These are phyloP conservation scores for Metschnikowia corniflorae DNA, from an alignment of 805 yeast genomes.

Conservation along the genomic window DNA sequence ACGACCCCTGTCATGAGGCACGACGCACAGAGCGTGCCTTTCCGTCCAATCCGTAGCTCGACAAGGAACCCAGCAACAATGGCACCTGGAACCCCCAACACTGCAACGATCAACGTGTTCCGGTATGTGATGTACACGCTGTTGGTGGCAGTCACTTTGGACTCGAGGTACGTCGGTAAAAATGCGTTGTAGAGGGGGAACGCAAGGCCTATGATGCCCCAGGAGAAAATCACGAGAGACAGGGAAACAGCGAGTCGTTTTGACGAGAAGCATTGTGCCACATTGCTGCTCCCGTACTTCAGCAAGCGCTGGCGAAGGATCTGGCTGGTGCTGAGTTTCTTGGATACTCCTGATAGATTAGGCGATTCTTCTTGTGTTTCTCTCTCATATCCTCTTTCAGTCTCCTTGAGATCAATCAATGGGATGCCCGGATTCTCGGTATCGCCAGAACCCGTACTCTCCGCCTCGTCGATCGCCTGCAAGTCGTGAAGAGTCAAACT, in stretches of 20 bases:
- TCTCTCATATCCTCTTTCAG: too few species aligned
- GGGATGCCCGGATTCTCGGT: not conserved
- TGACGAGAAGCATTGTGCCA: slow-evolving; percentile 46
- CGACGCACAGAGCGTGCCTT: slow-evolving; percentile 36
- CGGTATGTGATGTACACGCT: slow-evolving; percentile 28
- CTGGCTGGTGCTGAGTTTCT: slow-evolving; percentile 2
- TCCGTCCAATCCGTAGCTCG: slow-evolving; percentile 16
- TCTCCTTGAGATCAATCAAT: too few species aligned
- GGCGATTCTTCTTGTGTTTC: not conserved
- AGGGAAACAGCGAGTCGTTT: slow-evolving; percentile 44
- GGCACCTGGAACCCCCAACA: slow-evolving; percentile 16
- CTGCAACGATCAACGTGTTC: slow-evolving; percentile 17
- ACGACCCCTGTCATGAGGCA: slow-evolving; percentile 54
- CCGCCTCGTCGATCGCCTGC: slow-evolving; percentile 38
- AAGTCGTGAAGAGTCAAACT: slow-evolving; percentile 47
- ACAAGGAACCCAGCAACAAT: slow-evolving; percentile 15
- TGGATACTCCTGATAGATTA: not conserved
- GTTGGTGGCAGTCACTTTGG: slow-evolving; percentile 31
- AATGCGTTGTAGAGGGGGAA: slow-evolving; percentile 19
- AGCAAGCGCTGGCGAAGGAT: slow-evolving; percentile 6
- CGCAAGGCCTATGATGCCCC: slow-evolving; percentile 45
- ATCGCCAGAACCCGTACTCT: slow-evolving; percentile 2
- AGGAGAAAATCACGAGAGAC: slow-evolving; percentile 39
- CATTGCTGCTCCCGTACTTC: slow-evolving; percentile 33
- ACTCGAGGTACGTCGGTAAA: slow-evolving; percentile 39